Percentiles rank a stretch among this genome's conserved stretches.
Evolutionary conservation across 1,284 basidiomycete species (phyloP).

Genomic region (Apiotrichum akiyoshidainum): DNA sequence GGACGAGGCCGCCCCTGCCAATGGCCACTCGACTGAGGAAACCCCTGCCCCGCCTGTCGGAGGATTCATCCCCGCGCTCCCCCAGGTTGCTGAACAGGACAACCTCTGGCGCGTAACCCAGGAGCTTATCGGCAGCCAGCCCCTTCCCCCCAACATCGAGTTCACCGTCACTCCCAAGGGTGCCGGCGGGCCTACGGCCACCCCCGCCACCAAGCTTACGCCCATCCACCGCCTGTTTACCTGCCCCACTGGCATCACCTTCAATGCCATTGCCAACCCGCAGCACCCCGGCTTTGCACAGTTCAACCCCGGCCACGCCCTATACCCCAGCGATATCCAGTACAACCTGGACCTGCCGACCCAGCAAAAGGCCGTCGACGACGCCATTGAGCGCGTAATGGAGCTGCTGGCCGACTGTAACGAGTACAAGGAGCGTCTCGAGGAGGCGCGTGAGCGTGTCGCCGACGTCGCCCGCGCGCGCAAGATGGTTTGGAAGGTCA

Average conservation of each 20-base stretch:
- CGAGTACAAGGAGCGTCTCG: constrained; percentile 55
- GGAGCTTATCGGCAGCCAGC: constrained; percentile 27
- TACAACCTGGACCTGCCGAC: constrained; percentile 46
- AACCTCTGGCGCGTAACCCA: constrained; percentile 48
- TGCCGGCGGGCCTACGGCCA: constrained; percentile 15
- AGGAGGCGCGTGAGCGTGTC: constrained; percentile 54
- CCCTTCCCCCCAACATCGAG: constrained; percentile 29
- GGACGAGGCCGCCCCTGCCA: constrained; percentile 10
- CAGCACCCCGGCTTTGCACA: constrained; percentile 27
- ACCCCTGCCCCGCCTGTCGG: no score
- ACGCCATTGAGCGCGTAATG: constrained; percentile 46
- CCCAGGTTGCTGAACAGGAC: constrained; percentile 43
- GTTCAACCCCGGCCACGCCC: constrained; percentile 14
- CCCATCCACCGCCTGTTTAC: constrained; percentile 49
- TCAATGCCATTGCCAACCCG: constrained; percentile 38
- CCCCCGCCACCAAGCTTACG: constrained; percentile 26
- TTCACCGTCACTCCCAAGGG: constrained; percentile 30
- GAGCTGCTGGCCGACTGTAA: constrained; percentile 54
- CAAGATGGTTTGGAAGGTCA: constrained; percentile 53
- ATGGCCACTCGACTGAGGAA: constrained; percentile 4
- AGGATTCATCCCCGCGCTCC: constrained; percentile 31
- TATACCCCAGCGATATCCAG: constrained; percentile 32
- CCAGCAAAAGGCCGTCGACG: constrained; percentile 47
- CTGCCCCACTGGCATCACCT: constrained; percentile 41
- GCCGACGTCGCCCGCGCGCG: constrained; percentile 52